phyloP scores from a whole-genome alignment of 768 basidiomycete species.

The Termitomyces bulborhizus region DNA sequence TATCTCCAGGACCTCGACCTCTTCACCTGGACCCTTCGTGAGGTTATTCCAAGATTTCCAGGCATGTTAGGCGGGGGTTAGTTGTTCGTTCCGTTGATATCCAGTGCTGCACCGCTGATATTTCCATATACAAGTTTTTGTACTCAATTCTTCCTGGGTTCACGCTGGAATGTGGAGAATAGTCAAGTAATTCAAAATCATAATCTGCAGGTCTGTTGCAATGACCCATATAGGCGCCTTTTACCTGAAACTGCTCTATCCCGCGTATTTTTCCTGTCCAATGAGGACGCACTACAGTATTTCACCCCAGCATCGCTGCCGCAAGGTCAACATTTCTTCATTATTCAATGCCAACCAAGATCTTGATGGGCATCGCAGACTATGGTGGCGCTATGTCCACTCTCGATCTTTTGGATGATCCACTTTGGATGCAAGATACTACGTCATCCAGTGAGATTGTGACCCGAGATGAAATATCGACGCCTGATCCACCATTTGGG shows the following conservation, averaged over 20 bases:
- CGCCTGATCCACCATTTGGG: slow-evolving; percentile 14
- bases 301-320: slow-evolving; percentile 51
- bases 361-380: slow-evolving; percentile 33
- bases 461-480: slow-evolving; percentile 8
- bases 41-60: slow-evolving; percentile 65
- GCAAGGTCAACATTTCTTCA: slow-evolving; percentile 34
- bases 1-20: slow-evolving; percentile 49
- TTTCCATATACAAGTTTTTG: slow-evolving; percentile 39
- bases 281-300: slow-evolving; percentile 46
- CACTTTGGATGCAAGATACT: slow-evolving; percentile 28
- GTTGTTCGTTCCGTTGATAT: background rate
- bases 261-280: slow-evolving; percentile 61
- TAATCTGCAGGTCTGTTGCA: background rate
- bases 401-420: slow-evolving; percentile 44
- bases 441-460: slow-evolving; percentile 13
- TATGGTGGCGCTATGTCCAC: slow-evolving; percentile 59
- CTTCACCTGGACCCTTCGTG: slow-evolving; percentile 56
- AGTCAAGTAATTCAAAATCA: slow-evolving; percentile 44
- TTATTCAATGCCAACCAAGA: background rate
- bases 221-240: slow-evolving; percentile 38
- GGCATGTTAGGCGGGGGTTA: slow-evolving; percentile 72
- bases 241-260: slow-evolving; percentile 55
- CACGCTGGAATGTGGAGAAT: slow-evolving; percentile 65
- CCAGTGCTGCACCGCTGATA: slow-evolving; percentile 5
- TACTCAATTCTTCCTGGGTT: slow-evolving; percentile 71